phyloP scores from a whole-genome alignment of 441 rosid species.

The Cnidoscolus chayamansa region DNA sequence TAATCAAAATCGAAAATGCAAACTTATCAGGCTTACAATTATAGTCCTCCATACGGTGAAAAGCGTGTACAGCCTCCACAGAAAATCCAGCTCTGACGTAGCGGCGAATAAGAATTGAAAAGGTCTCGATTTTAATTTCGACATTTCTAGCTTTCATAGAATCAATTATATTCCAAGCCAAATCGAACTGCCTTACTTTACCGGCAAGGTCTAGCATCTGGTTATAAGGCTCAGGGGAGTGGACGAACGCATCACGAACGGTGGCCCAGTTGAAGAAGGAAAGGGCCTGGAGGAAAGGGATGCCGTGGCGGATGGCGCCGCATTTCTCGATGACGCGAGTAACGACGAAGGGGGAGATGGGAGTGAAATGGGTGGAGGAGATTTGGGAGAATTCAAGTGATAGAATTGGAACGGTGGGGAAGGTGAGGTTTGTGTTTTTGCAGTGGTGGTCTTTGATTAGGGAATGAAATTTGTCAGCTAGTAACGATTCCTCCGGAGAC shows the following conservation, averaged over 20 bases:
- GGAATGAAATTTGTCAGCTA: conserved; percentile 51
- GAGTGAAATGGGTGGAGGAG: conserved; percentile 31
- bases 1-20: conserved; percentile 71
- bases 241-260: conserved; percentile 29
- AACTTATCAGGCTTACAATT: conserved; percentile 63
- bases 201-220: conserved; percentile 80
- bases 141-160: conserved; percentile 62
- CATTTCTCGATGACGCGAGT: conserved; percentile 59
- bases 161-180: conserved; percentile 73
- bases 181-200: conserved; percentile 68
- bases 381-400: conserved; percentile 56
- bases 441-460: conserved; percentile 78
- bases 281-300: conserved; percentile 62
- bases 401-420: conserved; percentile 51
- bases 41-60: conserved; percentile 92
- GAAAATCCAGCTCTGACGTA: conserved; percentile 80
- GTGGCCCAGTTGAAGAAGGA: conserved; percentile 89
- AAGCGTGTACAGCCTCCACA: conserved; percentile 79
- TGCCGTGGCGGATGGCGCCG: conserved; percentile 66
- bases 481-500: conserved; percentile 44
- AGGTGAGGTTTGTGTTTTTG: conserved; percentile 46
- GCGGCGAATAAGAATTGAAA: conserved; percentile 71
- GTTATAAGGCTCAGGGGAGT: conserved; percentile 60
- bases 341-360: conserved; percentile 49
- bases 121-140: conserved; percentile 47